phyloP scores from a whole-genome alignment of 2,329 filamentous ascomycete species.

The Penicillium sp. region DNA sequence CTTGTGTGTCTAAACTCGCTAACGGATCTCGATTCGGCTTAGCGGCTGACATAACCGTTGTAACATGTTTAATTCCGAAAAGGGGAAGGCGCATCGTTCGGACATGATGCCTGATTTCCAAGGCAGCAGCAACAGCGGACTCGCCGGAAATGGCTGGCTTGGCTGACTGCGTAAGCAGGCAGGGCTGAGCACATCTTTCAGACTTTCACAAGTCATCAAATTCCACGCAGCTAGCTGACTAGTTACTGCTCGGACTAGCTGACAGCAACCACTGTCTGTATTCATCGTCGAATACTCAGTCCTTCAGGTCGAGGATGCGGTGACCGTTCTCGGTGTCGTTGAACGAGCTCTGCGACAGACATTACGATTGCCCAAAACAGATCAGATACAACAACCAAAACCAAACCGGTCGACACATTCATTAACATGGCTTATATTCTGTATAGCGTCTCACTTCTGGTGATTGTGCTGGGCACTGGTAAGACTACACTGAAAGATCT shows the following conservation, averaged over 20 bases:
- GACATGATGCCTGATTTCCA: not conserved
- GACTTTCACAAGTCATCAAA: not conserved
- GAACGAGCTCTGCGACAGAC: not conserved
- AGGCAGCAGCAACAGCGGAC: not conserved
- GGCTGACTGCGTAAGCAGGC: not conserved
- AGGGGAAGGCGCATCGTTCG: not conserved
- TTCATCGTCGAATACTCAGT: not conserved
- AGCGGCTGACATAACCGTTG: constrained; percentile 7
- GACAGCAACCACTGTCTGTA: not conserved
- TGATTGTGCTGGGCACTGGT: constrained; percentile 69
- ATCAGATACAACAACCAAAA: not conserved
- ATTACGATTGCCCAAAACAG: not conserved
- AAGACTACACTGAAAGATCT: constrained; percentile 23
- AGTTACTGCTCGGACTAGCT: not conserved
- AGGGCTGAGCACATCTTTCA: not conserved
- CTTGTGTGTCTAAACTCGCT: constrained; percentile 14
- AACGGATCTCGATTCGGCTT: constrained; percentile 11
- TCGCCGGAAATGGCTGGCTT: constrained; percentile 5
- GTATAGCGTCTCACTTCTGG: constrained; percentile 69
- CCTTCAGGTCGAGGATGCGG: not conserved
- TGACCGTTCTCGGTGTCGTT: constrained; percentile 4
- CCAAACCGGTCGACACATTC: not conserved
- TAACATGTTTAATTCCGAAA: not conserved
- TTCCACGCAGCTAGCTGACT: not conserved
- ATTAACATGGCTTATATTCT: constrained; percentile 70